Base-by-base conservation (phyloP, 1,284 basidiomycete species). In the Apiotrichum porosum region DNA sequence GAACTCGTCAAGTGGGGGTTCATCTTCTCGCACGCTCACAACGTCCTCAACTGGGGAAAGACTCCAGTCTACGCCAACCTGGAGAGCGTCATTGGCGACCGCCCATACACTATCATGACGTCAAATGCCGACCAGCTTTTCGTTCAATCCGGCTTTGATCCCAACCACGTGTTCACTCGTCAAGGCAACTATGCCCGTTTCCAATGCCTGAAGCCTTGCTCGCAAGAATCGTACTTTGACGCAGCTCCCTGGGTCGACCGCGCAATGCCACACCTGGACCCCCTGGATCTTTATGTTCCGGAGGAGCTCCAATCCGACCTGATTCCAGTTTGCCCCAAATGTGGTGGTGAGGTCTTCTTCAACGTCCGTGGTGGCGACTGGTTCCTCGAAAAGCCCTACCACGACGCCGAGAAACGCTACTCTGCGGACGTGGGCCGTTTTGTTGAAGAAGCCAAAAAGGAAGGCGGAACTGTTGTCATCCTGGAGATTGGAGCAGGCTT, bases 121-220 rank as follows among this genome's bases (percentile, higher is more conserved):
- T 56, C 54, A 8, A 52, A 52, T 35, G 50, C 50, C 26, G 49
- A 56, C 37, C 9, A 35, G 6, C 43, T 56, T 22, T 56, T 56
- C 44, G 5, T 15, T 23, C 44, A 43, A 22, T 43, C 44, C n/a
- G 41, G 44, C 19, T 56, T 56, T 41, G 28, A 21, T 17, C 18
- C 38, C 6, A 1, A 19, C 2, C 45, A 30, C 1, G 14, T 48
- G 39, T 44, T 15, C 34, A 50, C 44, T 23, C 44, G 44, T 8
- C 48, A 57, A 24, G 51, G 49, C 15, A 30, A 34, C 35, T 53
- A 51, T 40, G 28, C 48, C 21, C 17, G 35, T 23, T 40, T 53
- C 37, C 55, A 53, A 35, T 57, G 55, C 35, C 40, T 51, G 24
- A 6, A 14, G 13, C 34, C 49, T 31, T 41, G 37, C 18, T 23